A percentile compares a stretch with the other conserved stretches of the same genome.
Conservation (phyloP, 345 rosid genomes). For the Hypericum perforatum region DNA sequence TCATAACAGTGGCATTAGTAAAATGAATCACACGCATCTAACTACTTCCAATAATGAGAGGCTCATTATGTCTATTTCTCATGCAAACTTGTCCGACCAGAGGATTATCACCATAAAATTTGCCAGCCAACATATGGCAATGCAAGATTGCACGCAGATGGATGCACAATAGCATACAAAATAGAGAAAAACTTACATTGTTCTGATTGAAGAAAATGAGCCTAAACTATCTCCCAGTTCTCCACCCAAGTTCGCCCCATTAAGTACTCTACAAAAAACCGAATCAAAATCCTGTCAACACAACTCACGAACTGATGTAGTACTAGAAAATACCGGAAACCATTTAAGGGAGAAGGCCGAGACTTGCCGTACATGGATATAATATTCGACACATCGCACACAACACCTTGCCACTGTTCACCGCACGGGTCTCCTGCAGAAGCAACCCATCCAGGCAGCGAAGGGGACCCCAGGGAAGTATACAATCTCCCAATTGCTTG, state of each 20-base stretch:
- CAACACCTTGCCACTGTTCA: constrained; percentile 85
- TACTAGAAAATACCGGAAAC: not conserved
- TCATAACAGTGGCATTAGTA: not conserved
- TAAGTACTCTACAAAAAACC: constrained; percentile 46
- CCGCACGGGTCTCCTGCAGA: constrained; percentile 94
- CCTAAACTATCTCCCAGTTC: constrained; percentile 66
- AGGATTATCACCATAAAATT: not conserved
- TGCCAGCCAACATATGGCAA: not conserved
- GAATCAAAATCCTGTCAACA: not conserved
- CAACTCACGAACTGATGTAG: not conserved
- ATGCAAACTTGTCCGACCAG: no score
- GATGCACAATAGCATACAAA: not conserved
- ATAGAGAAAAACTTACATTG: constrained; percentile 47
- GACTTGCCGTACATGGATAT: constrained; percentile 38
- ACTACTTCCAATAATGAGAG: not conserved
- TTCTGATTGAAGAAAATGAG: constrained; percentile 53
- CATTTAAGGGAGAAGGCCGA: not conserved
- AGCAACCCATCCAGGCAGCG: constrained; percentile 88
- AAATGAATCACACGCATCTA: not conserved
- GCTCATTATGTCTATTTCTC: no score
- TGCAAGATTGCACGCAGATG: not conserved
- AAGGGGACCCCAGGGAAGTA: constrained; percentile 62
- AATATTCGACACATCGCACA: constrained; percentile 52
- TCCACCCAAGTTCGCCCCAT: constrained; percentile 91
- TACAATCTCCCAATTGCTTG: constrained; percentile 72